These are phyloP conservation scores for Nigrograna mackinnonii DNA, from an alignment of 2,329 filamentous ascomycete genomes.

Conservation along the genomic window DNA sequence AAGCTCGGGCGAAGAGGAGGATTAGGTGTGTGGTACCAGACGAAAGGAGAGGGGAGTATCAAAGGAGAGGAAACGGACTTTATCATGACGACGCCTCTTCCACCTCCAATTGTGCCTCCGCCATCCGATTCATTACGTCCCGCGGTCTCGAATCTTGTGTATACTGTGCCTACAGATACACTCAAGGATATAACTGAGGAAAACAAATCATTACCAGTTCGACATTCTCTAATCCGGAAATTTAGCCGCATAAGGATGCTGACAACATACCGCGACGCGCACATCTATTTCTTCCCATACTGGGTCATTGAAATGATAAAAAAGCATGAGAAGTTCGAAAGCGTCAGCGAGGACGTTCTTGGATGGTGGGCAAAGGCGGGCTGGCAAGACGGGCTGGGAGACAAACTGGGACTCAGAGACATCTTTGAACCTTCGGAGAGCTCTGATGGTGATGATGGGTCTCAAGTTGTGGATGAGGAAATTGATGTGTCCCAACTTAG, in stretches of 20 bases:
- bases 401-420: conserved; percentile 74
- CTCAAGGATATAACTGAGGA: conserved; percentile 81
- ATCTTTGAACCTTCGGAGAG: conserved; percentile 60
- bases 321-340: conserved; percentile 80
- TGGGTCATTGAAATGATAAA: conserved; percentile 88
- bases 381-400: conserved; percentile 81
- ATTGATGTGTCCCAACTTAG: conserved; percentile 58
- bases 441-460: conserved; percentile 40
- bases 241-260: conserved; percentile 80
- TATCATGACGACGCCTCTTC: conserved; percentile 74
- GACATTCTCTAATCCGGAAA: conserved; percentile 74
- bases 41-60: conserved; percentile 73
- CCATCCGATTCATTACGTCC: conserved; percentile 68
- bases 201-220: conserved; percentile 71
- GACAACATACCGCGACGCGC: conserved; percentile 84
- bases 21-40: conserved; percentile 89
- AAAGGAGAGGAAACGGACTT: conserved; percentile 96
- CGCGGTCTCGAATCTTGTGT: conserved; percentile 76
- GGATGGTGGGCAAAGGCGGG: conserved; percentile 95
- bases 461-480: conserved; percentile 53
- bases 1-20: conserved; percentile 71
- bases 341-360: conserved; percentile 86
- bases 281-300: conserved; percentile 90
- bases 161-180: conserved; percentile 85
- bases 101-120: conserved; percentile 59